Conservation (phyloP, 2,329 filamentous ascomycete species). For the Colletotrichum sublineola region DNA sequence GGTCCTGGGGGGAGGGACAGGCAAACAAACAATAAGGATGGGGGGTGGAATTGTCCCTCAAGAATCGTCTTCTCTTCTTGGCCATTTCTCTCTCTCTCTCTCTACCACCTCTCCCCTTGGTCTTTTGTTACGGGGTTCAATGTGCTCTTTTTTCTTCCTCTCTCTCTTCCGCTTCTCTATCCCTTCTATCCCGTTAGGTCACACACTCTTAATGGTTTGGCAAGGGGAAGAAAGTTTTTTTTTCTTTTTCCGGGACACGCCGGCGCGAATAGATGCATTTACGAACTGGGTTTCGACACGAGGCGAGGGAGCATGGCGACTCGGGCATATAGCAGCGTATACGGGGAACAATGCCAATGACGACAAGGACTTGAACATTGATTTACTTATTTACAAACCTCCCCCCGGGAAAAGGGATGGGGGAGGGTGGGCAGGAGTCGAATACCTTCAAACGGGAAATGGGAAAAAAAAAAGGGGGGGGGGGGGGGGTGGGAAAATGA, state of each 20-base stretch:
- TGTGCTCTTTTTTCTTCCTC: background rate
- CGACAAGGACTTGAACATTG: slow-evolving; percentile 3
- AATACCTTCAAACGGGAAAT: background rate
- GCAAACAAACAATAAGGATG: background rate
- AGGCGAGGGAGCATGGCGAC: background rate
- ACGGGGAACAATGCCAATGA: slow-evolving; percentile 4
- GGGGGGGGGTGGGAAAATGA: no score
- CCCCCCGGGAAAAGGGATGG: background rate
- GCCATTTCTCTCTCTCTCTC: background rate
- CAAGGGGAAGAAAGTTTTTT: background rate
- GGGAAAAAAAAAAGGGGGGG: no score
- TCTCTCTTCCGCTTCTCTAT: background rate
- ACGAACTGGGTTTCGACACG: background rate
- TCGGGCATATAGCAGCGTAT: background rate
- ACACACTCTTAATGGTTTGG: background rate
- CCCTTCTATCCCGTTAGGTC: background rate
- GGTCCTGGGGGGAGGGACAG: background rate
- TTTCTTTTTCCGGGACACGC: background rate
- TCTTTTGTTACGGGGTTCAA: background rate
- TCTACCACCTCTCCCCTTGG: no score
- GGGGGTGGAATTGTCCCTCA: no score
- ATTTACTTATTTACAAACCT: background rate
- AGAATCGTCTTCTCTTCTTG: background rate
- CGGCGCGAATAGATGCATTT: background rate
- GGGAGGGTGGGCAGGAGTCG: background rate